A percentile compares a stretch with the other conserved stretches of the same genome.
Conservation (phyloP, 257 asterid genomes). For the Schizonepeta tenuifolia region DNA sequence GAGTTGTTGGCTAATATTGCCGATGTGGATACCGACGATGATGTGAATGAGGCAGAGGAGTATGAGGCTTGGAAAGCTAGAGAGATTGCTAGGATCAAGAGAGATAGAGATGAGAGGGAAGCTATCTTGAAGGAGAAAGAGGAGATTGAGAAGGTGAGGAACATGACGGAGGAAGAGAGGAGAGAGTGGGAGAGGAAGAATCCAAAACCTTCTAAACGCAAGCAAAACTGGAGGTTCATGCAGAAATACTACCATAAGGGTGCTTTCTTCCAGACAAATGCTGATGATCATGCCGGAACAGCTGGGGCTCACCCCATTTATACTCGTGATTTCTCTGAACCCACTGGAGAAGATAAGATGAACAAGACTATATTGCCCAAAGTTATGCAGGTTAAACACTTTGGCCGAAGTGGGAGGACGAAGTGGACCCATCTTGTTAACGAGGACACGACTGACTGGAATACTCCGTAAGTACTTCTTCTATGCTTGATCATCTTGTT, state of each 20-base stretch:
- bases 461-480: slow-evolving; percentile 72
- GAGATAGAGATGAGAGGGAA: slow-evolving; percentile 90
- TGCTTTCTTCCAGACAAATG: slow-evolving; percentile 84
- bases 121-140: slow-evolving; percentile 82
- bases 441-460: slow-evolving; percentile 98
- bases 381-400: slow-evolving; percentile 98
- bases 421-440: slow-evolving; percentile 97
- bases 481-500: slow-evolving; percentile 24
- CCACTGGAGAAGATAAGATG: slow-evolving; percentile 96
- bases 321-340: slow-evolving; percentile 82
- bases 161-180: slow-evolving; percentile 97
- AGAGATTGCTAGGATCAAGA: slow-evolving; percentile 95
- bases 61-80: slow-evolving; percentile 96
- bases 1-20: slow-evolving; percentile 73
- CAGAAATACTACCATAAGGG: slow-evolving; percentile 97
- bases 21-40: slow-evolving; percentile 96
- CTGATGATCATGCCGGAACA: slow-evolving; percentile 75
- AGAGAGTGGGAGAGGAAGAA: slow-evolving; percentile 98
- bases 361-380: slow-evolving; percentile 84
- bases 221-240: slow-evolving; percentile 89
- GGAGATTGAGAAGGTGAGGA: slow-evolving; percentile 89
- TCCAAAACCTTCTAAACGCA: slow-evolving; percentile 57
- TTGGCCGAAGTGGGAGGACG: slow-evolving; percentile 96
- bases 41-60: slow-evolving; percentile 87
- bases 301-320: slow-evolving; percentile 58